Evolutionary conservation across 2,329 filamentous ascomycete genomes (phyloP), one percentile per base, ranked within the genome.

Genomic region (Sporothrix curviconia): DNA sequence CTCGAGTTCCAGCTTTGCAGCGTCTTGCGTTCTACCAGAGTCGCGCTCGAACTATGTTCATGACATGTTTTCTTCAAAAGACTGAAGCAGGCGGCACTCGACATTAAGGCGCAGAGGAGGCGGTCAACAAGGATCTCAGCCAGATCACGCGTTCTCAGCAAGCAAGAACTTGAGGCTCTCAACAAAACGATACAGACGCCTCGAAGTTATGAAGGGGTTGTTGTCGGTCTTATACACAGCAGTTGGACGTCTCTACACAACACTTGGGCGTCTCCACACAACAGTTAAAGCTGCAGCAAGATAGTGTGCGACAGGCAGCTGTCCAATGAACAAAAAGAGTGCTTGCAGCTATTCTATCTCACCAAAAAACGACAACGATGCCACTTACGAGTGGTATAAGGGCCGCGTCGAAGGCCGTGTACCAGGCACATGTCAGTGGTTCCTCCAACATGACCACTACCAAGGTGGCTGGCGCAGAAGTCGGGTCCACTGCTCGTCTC

Each of bases 1-100:
- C 61, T 73, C 22, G 65, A 67, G 6, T 74, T 72, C 37, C 71
- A 73, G 52, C 44, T 71, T 14, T 58, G 53, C 30, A 70, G 64
- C 37, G 66, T 70, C n/a, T 51, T 73, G 6, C 60, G 70, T 69
- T 72, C 56, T 69, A 67, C 54, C 60, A 54, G 19, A 63, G 43
- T 28, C 22, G 50, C 24, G 61, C 8, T 42, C 15, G 22, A 58
- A 46, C 5, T 60, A 60, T 34, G 30, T 32, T 0, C 28, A 60
- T 3, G 67, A 66, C 32, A 30, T 60, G 19, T 1, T 67, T 52
- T 17, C 34, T 22, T 55, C 40, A 4, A 58, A 61, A n/a, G 57
- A 59, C 46, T 68, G 67, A 49, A 62, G 11, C 40, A 56, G 32
- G 64, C 61, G 61, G n/a, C 22, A 24, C 15, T 39, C n/a, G 28